Base-by-base conservation (phyloP, 1,139 yeast genomes). In the Candida gigantensis region DNA sequence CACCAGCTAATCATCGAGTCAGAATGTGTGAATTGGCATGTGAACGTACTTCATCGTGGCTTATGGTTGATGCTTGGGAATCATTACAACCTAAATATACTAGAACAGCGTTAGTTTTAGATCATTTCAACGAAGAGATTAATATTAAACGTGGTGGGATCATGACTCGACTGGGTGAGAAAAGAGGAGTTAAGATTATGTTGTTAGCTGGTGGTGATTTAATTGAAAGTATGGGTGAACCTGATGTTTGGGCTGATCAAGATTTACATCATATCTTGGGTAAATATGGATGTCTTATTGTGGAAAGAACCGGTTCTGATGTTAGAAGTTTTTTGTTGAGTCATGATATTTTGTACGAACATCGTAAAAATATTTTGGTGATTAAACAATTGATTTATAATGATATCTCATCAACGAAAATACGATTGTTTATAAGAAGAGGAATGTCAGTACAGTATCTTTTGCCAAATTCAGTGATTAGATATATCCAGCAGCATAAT, bases 21-120 rank as follows among this genome's bases (percentile, higher is more conserved):
- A 73, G 97, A 38, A 92, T 92, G 98, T 90, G 98, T 62, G 97
- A 94, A 59, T 71, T 92, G 57, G 98, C 97, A 0, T 90, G 98
- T 62, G 98, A 92, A 57, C 76, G 98, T 53, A 92, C 99, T 0
- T 82, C 94, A 3, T 81, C 94, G 18, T 92, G 99, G 97, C 72
- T 94, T 33, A 94, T 92, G 97, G 98, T 92, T 16, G 99, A 92
- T 60, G 97, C 97, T 0, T 92, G 99, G 99, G 99, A 92, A 62
- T 84, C 95, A 6, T 69, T 92, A 43, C 98, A 94, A 59, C 87
- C 89, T 1, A 76, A 79, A 35, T 94, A 94, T 59, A 89, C 96
- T 18, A 74, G 98, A 49, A 92, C 99, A 0, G 97, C 98, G 2
- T 75, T 88, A 37, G 99, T 92, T 5, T 74, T 92, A 57, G 98